Conservation (phyloP, 2,329 filamentous ascomycete genomes). For the Colletotrichum tropicicola region DNA sequence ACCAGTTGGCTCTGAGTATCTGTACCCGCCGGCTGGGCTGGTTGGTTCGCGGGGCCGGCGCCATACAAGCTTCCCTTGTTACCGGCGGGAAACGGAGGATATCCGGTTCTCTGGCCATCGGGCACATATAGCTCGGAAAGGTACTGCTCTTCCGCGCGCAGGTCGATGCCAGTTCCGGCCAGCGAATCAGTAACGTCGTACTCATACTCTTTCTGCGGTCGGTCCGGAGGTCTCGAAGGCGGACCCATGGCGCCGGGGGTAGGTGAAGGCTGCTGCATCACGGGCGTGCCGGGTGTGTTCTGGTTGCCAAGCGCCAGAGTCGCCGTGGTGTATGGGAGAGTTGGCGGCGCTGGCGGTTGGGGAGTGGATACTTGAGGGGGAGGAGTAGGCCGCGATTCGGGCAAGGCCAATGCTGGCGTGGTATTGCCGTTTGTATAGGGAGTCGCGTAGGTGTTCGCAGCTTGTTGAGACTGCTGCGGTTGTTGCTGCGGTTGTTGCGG, state of each 20-base stretch:
- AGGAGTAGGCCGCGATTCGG: conserved; percentile 32
- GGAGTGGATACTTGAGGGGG: conserved; percentile 33
- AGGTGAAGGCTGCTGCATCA: conserved; percentile 34
- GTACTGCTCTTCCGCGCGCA: conserved; percentile 86
- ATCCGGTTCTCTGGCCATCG: conserved; percentile 58
- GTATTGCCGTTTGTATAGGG: conserved; percentile 50
- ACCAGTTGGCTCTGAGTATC: conserved; percentile 70
- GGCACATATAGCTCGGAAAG: conserved; percentile 73
- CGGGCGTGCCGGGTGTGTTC: conserved; percentile 13
- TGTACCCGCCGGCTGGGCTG: conserved; percentile 54
- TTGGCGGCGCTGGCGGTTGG: conserved; percentile 21
- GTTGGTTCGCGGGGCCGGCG: conserved; percentile 72
- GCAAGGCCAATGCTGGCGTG: conserved; percentile 34
- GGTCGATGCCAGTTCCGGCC: conserved; percentile 84
- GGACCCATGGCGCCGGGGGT: conserved; percentile 60
- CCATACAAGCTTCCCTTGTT: conserved; percentile 69
- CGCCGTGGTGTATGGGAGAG: conserved; percentile 33
- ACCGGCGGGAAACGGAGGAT: conserved; percentile 63
- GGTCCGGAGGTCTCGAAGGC: conserved; percentile 69
- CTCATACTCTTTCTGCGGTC: conserved; percentile 67
- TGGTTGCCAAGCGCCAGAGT: conserved; percentile 29
- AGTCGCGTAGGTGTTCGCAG: conserved; percentile 41
- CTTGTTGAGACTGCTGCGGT: conserved; percentile 35
- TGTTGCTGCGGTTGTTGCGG: not conserved
- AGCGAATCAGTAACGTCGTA: conserved; percentile 87